These are phyloP conservation scores for Ophiosphaerella korrae DNA, from an alignment of 2,329 filamentous ascomycete species.

Conservation along the genomic window DNA sequence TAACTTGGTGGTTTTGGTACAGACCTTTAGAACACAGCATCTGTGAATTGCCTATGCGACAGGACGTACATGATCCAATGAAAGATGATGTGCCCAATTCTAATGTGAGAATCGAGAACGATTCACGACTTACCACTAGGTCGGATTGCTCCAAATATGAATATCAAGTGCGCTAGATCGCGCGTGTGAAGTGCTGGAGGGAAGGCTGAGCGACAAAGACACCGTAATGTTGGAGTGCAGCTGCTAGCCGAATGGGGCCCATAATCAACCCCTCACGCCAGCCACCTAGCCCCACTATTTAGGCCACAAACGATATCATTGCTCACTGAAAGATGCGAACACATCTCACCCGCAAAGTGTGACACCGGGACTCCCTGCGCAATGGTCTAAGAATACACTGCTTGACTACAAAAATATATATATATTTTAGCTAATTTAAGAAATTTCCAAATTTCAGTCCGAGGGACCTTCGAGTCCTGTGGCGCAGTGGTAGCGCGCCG, in stretches of 20 bases:
- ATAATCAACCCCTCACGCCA: conserved; percentile 10
- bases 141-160: too few species aligned
- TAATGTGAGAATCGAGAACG: too few species aligned
- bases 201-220: conserved; percentile 8
- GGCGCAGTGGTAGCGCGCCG: conserved; percentile 58
- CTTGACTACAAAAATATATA: background rate
- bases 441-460: conserved; percentile 21
- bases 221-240: conserved; percentile 14
- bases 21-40: too few species aligned
- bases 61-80: too few species aligned
- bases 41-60: too few species aligned
- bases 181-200: background rate
- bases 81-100: too few species aligned
- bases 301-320: conserved; percentile 1
- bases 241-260: conserved; percentile 18
- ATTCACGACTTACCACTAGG: too few species aligned
- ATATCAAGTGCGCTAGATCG: too few species aligned
- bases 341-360: background rate
- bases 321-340: background rate
- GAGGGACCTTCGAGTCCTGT: conserved; percentile 39
- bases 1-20: too few species aligned
- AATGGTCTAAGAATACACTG: too few species aligned
- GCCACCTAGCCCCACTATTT: conserved; percentile 1
- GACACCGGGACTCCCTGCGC: background rate
- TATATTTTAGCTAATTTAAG: conserved; percentile 4